Base-by-base conservation (phyloP, 495 filamentous ascomycete genomes). In the Tuber magnatum region DNA sequence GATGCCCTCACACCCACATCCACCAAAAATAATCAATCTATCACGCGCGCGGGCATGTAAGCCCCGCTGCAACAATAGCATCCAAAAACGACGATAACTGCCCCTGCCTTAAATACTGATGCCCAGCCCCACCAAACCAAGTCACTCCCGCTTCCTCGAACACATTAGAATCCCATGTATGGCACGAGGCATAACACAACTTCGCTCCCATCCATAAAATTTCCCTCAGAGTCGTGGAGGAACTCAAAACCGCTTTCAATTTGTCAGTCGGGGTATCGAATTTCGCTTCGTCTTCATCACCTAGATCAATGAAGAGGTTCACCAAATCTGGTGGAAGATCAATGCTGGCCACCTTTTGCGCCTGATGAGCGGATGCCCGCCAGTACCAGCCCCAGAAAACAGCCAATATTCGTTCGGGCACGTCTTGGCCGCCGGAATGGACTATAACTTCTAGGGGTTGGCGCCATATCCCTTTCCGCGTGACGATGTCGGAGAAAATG, bases 401-500 rank as follows among this genome's bases (percentile, higher is more conserved):
- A 2, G 41, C 41, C n/a, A 74, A n/a, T 16, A 70, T 51, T 0
- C 41, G 18, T 12, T 69, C 73, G 3, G 56, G 73, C 2, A 42
- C 73, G 0, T 35, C 9, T 12, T 38, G 38, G 22, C n/a, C 14
- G 42, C 28, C 43, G 6, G 38, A 43, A 7, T 7, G 1, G 1
- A 76, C 8, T 1, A 41, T 46, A 22, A 73, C 2, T 28, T 76
- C 74, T 3, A 76, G 40, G 0, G 74, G 74, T 24, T 76, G 74
- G 2, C 74, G 74, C 74, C 74, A 76, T 16, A 76, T 56, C 0
- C 74, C 74, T 20, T 43, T 32, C 20, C 40, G 56, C 0, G 70
- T 44, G 4, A 76, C 9, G 22, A 76, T 32, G 40, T 76, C 74
- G 22, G 74, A 76, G 22, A 73, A 76, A 8, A 76, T 69, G 7